Percentiles rank a stretch among this genome's conserved stretches.
Conservation (phyloP, 495 filamentous ascomycete species). For the Mycothermus thermophilus region DNA sequence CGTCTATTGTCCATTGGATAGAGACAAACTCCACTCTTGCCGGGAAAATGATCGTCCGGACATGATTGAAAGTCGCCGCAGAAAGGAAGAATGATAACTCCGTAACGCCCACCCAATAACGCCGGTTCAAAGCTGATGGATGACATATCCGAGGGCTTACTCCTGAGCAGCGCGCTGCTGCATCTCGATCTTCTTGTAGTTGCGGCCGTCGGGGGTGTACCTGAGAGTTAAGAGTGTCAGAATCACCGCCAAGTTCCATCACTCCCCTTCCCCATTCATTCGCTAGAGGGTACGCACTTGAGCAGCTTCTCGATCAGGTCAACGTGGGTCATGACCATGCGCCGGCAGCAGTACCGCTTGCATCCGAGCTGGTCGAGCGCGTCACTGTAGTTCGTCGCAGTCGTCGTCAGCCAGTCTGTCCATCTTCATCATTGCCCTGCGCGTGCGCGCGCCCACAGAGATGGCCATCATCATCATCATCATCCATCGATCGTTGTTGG, state of each 20-base stretch:
- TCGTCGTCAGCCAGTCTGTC: neutral
- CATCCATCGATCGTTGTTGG: too few species aligned
- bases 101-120: too few species aligned
- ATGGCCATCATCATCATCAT: too few species aligned
- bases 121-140: too few species aligned
- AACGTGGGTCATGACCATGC: constrained; percentile 99
- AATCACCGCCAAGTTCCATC: neutral
- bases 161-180: neutral
- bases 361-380: constrained; percentile 89
- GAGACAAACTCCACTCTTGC: too few species aligned
- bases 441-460: too few species aligned
- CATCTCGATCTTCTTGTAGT: constrained; percentile 36
- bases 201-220: constrained; percentile 39
- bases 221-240: constrained; percentile 13
- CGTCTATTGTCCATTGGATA: too few species aligned
- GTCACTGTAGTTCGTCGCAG: constrained; percentile 29
- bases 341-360: constrained; percentile 91
- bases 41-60: too few species aligned
- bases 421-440: neutral
- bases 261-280: neutral
- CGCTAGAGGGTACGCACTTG: constrained; percentile 46
- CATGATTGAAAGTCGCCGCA: too few species aligned
- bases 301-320: constrained; percentile 97
- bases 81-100: too few species aligned
- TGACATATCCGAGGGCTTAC: too few species aligned